Evolutionary conservation across 768 basidiomycete species (phyloP).

Genomic region (Dacryopinax spathularia): DNA sequence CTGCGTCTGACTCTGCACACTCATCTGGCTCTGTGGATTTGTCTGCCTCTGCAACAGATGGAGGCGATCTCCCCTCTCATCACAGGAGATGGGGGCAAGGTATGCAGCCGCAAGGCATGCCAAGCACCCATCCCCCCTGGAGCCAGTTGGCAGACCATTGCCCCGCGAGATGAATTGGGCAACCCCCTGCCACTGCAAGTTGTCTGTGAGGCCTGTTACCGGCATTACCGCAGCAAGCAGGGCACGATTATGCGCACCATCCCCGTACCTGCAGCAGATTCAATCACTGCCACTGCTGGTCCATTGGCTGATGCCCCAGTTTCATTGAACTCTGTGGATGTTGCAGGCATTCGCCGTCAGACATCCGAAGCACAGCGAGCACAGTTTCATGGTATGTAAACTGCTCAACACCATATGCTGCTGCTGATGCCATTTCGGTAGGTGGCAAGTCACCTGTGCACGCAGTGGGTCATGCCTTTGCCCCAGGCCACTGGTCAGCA

Average conservation of each 20-base stretch:
- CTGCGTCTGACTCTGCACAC: too few species aligned
- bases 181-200: neutral
- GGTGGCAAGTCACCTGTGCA: neutral
- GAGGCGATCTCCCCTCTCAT: neutral
- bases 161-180: neutral
- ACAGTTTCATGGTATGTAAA: neutral
- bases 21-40: too few species aligned
- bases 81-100: neutral
- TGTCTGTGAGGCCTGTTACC: neutral
- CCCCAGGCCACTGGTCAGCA: too few species aligned
- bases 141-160: neutral
- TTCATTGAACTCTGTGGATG: neutral
- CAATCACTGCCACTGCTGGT: neutral
- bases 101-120: neutral
- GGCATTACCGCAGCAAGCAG: neutral
- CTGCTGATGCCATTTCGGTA: too few species aligned
- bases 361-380: neutral
- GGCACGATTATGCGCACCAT: neutral
- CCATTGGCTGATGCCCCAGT: neutral
- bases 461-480: neutral
- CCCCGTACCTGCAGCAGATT: neutral
- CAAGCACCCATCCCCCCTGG: neutral
- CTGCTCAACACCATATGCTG: neutral
- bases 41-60: too few species aligned
- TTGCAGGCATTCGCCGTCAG: neutral